Conservation (phyloP, 2,329 filamentous ascomycete genomes). For the Aspergillus thermomutatus region DNA sequence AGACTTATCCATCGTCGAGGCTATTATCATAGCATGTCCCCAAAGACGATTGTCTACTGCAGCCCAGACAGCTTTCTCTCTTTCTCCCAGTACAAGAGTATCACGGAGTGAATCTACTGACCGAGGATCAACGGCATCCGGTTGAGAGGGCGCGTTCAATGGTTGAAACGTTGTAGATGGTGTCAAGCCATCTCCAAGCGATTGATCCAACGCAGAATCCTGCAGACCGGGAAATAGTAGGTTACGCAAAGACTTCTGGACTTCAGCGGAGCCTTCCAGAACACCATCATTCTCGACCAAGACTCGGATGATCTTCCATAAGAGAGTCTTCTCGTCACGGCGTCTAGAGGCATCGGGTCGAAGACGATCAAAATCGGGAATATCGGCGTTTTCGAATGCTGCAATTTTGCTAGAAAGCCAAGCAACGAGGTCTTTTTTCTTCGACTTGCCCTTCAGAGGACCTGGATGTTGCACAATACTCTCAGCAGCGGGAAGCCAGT, state of each 20-base stretch:
- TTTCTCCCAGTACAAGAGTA: constrained; percentile 72
- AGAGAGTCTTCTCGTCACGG: constrained; percentile 70
- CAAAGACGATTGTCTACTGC: constrained; percentile 91
- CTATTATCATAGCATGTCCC: constrained; percentile 93
- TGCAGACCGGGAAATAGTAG: constrained; percentile 64
- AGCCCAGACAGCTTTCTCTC: constrained; percentile 88
- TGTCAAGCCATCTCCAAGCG: constrained; percentile 20
- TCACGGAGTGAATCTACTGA: constrained; percentile 70
- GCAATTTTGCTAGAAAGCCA: constrained; percentile 81
- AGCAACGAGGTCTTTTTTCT: constrained; percentile 85
- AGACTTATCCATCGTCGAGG: constrained; percentile 68
- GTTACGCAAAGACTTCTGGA: constrained; percentile 71
- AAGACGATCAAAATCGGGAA: constrained; percentile 48
- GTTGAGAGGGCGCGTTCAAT: constrained; percentile 39
- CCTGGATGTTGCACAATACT: constrained; percentile 80
- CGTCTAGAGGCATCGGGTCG: constrained; percentile 58
- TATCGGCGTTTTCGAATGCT: constrained; percentile 57
- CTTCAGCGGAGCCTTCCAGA: constrained; percentile 68
- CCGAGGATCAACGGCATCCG: constrained; percentile 67
- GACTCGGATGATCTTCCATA: constrained; percentile 82
- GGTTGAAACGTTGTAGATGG: constrained; percentile 39
- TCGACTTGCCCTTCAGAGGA: constrained; percentile 80
- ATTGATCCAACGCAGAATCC: constrained; percentile 25
- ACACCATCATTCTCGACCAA: constrained; percentile 84
- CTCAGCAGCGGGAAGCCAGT: constrained; percentile 68